Base-by-base conservation (phyloP, 2,329 filamentous ascomycete species). In the Mollisiaceae sp. region DNA sequence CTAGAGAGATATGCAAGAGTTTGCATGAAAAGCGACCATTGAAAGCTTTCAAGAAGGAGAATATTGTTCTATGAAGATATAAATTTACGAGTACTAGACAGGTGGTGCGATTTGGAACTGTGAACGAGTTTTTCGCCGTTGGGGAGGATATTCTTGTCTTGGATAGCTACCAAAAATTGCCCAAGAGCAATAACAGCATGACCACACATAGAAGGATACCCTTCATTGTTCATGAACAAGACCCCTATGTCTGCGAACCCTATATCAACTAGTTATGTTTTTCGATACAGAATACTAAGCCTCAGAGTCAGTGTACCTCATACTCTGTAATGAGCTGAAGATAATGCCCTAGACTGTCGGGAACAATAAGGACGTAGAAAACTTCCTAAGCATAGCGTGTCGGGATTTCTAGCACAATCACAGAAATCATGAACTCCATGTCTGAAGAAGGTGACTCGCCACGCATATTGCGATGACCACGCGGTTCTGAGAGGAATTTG, bases 161-260 rank as follows among this genome's bases (percentile, higher is more conserved):
- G 41, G 9, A 56, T 54, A 27, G 35, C 62, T 12, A 59, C 35
- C 20, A 59, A 38, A 38, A 54, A 43, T 54, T 20, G 47, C 5
- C 43, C 52, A 12, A 59, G 36, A 35, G 32, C 45, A 41, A 58
- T 54, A 59, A 56, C 43, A 43, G 62, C 62, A 41, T 59, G 55
- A 22, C 43, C 43, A 54, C 41, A 47, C 55, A 59, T 54, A n/a
- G 55, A 59, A 45, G 55, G 38, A 36, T 41, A 62, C 52, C 62
- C 52, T 24, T 41, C 38, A 8, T 62, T 57, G n/a, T 45, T 50
- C 60, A 57, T 62, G 41, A 56, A 62, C 14, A 57, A 39, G 15
- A 56, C 50, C 5, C 50, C 50, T 4, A 62, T 57, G 45, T 41
- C 38, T 22, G 39, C 43, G 8, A 32, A 11, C 4, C 35, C 43